phyloP scores from a whole-genome alignment of 768 basidiomycete genomes.

The Amanita pallidorosea region DNA sequence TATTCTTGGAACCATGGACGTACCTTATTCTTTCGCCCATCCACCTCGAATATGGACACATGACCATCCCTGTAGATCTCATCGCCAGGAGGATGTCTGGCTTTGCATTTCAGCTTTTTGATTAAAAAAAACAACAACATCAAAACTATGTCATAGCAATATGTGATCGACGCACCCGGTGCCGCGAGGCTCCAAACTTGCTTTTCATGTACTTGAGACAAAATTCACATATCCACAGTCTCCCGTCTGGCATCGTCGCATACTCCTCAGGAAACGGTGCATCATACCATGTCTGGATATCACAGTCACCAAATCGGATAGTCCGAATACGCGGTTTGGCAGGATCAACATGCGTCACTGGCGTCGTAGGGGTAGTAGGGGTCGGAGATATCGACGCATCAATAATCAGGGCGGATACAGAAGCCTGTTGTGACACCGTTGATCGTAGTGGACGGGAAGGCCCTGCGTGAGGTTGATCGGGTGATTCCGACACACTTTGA shows the following conservation, averaged over 20 bases:
- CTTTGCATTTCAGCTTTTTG: slow-evolving; percentile 84
- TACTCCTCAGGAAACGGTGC: slow-evolving; percentile 99
- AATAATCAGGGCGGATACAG: slow-evolving; percentile 13
- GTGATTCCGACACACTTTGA: slow-evolving; percentile 11
- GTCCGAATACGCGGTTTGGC: slow-evolving; percentile 62
- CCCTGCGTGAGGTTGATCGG: slow-evolving; percentile 27
- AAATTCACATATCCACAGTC: slow-evolving; percentile 95
- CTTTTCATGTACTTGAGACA: slow-evolving; percentile 98
- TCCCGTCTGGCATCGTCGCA: slow-evolving; percentile 80
- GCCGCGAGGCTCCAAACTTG: slow-evolving; percentile 73
- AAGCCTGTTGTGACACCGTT: slow-evolving; percentile 28
- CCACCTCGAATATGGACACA: slow-evolving; percentile 94
- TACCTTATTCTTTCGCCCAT: slow-evolving; percentile 95
- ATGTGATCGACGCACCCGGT: slow-evolving; percentile 50
- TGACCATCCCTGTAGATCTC: slow-evolving; percentile 90
- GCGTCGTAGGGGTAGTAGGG: slow-evolving; percentile 32
- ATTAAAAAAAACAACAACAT: background rate
- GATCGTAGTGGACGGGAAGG: slow-evolving; percentile 60
- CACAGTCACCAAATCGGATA: slow-evolving; percentile 84
- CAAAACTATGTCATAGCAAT: background rate
- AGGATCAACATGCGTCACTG: slow-evolving; percentile 20
- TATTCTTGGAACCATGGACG: background rate
- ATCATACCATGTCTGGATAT: slow-evolving; percentile 98
- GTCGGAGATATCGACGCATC: slow-evolving; percentile 28
- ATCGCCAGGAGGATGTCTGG: slow-evolving; percentile 92